These are phyloP conservation scores for Saksenaea oblongispora DNA, from an alignment of 371 early-diverging fungal genomes.

Conservation along the genomic window DNA sequence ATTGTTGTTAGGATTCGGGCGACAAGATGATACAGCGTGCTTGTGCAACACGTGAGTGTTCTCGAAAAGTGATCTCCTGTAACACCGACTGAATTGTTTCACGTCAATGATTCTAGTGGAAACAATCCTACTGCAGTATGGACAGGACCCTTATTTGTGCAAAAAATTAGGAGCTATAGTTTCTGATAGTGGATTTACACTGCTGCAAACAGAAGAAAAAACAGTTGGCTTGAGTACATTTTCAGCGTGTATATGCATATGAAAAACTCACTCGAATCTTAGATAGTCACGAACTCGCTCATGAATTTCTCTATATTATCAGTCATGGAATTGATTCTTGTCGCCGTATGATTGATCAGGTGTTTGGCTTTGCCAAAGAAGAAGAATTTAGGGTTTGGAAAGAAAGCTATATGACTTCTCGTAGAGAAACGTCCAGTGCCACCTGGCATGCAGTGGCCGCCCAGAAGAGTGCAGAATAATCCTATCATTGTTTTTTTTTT, in stretches of 20 bases:
- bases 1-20: background rate
- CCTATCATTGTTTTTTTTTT: background rate
- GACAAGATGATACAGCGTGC: background rate
- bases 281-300: background rate
- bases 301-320: conserved; percentile 1
- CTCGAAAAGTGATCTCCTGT: background rate
- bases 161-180: background rate
- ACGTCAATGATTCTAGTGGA: background rate
- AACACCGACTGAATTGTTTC: background rate
- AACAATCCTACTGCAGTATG: background rate
- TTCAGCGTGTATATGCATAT: background rate
- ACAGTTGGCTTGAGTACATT: background rate
- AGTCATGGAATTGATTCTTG: background rate
- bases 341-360: background rate
- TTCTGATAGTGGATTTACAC: background rate
- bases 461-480: background rate
- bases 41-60: background rate
- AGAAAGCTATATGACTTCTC: background rate
- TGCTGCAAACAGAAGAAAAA: background rate
- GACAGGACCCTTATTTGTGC: background rate
- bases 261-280: background rate
- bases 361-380: background rate
- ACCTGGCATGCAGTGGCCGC: background rate
- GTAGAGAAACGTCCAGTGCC: background rate
- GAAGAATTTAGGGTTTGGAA: conserved; percentile 1